Base-by-base conservation (phyloP, 768 basidiomycete genomes). In the Suillus brevipes region DNA sequence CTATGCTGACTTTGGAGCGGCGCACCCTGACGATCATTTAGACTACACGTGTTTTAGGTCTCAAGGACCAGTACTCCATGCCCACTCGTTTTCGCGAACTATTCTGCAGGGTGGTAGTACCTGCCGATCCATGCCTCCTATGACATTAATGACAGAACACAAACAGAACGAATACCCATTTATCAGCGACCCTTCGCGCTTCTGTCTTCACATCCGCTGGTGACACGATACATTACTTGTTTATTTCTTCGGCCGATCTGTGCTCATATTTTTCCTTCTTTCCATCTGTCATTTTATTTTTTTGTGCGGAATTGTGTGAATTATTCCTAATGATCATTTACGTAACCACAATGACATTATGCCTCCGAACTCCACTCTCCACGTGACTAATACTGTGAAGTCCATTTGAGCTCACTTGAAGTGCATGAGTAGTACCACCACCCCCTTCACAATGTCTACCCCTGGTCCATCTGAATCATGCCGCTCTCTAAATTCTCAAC, bases 401-500 rank as follows among this genome's bases (percentile, higher is more conserved):
- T 49, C 47, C 13, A 23, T 49, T 47, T 47, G n/a, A 12, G 23
- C 47, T 10, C 3, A 50, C n/a, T 47, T 50, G 2, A 16, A 50
- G 52, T 53, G 20, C 28, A 12, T 18, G 9, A 16, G n/a, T 31
- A 31, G n/a, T 31, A 53, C 9, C 4, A 53, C 9, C 10, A 55
- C 18, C 31, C 37, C 40, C 49, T 34, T 20, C 55, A 28, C 61
- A 9, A 78, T 81, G 77, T 74, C 79, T 14, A 72, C 72, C 9
- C 69, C 79, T 3, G 70, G 67, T 16, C 71, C 76, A 20, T 73
- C 74, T 5, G 55, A 65, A 0, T 58, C 72, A 28, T 78, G 80
- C 67, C 85, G 83, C 31, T 94, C 92, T 20, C 80, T 94, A 64
- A 90, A 90, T 73, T 79, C 82, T 16, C 92, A 94, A 71, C 72